Evolutionary conservation across 2,329 filamentous ascomycete species (phyloP).

Genomic region (Diaporthe humulicola): DNA sequence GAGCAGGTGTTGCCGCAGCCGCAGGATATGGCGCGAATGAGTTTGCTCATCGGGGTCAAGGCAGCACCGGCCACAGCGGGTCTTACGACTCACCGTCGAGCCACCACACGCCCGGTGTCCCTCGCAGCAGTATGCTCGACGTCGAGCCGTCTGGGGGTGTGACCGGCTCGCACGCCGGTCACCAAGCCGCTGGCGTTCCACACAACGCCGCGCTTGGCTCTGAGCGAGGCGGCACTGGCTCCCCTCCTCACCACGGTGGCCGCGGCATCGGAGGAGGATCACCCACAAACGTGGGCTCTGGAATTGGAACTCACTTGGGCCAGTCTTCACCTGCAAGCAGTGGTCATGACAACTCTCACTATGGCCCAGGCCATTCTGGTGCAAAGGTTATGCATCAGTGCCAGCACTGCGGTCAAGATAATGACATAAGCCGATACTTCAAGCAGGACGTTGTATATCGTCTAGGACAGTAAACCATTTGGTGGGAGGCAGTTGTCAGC

Average conservation of each 20-base stretch:
- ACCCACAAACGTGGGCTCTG: not conserved
- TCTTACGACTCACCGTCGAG: not conserved
- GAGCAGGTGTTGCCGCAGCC: conserved; percentile 22
- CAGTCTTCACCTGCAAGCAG: conserved; percentile 2
- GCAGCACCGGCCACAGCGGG: conserved; percentile 5
- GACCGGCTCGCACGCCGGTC: not conserved
- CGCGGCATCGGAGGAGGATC: not conserved
- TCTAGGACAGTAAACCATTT: conserved; percentile 29
- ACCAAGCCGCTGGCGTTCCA: conserved; percentile 27
- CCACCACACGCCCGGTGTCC: conserved; percentile 18
- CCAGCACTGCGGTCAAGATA: conserved; percentile 42
- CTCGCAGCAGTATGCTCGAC: conserved; percentile 41
- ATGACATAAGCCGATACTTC: conserved; percentile 45
- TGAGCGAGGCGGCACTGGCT: conserved; percentile 1
- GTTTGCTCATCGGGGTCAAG: conserved; percentile 8
- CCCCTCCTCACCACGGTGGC: not conserved
- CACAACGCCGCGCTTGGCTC: conserved; percentile 39
- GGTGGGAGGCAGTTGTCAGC: not conserved
- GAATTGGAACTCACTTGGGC: not conserved
- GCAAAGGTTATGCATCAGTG: conserved; percentile 43
- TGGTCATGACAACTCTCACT: conserved; percentile 35
- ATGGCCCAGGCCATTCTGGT: conserved; percentile 42
- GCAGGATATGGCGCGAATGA: conserved; percentile 24
- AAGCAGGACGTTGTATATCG: conserved; percentile 44
- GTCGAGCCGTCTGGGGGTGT: conserved; percentile 19